Evolutionary conservation across 1,284 basidiomycete genomes (phyloP), one percentile per base, ranked within the genome.

Genomic region (Apiotrichum siamense): DNA sequence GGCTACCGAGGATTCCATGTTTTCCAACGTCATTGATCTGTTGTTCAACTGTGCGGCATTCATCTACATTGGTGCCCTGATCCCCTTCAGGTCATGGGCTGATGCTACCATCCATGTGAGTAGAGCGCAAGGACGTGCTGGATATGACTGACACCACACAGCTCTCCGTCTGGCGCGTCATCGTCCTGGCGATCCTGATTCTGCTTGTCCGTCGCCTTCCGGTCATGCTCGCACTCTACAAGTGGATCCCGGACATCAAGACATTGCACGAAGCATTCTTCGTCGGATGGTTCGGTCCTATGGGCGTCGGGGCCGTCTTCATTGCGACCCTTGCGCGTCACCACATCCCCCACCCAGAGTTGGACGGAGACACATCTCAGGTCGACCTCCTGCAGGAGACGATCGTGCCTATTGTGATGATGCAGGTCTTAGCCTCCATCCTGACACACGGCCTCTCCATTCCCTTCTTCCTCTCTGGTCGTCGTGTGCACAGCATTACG

Each of bases 1-100:
- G 61, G 92, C 96, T 62, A 98, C 93, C 2, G 93, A 96, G 70
- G 88, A 93, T 69, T 81, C 87, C 25, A 86, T 93, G 61, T 98
- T 98, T 77, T 90, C 87, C 61, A 92, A 88, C 74, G 94, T 98
- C 63, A 90, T 98, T 67, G 93, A 96, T 65, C 57, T 80, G 66
- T 66, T 79, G 25, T 91, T 93, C 81, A 93, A 93, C 75, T 81
- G 87, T 55, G 86, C 88, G 20, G 86, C 85, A 61, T 96, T 96
- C 76, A 83, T 96, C 50, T 96, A 86, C 67, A 85, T 96, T 51
- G 91, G 91, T 53, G 91, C 92, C 32, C 90, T 92, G 82, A 92
- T 92, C 80, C 92, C 92, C 0, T 97, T 97, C 72, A 73, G 78
- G 62, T 77, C 80, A 39, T 97, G 91, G 75, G 80, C 82, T 57